Base-by-base conservation (phyloP, 2,329 filamentous ascomycete genomes). In the Diaporthe citriasiana region DNA sequence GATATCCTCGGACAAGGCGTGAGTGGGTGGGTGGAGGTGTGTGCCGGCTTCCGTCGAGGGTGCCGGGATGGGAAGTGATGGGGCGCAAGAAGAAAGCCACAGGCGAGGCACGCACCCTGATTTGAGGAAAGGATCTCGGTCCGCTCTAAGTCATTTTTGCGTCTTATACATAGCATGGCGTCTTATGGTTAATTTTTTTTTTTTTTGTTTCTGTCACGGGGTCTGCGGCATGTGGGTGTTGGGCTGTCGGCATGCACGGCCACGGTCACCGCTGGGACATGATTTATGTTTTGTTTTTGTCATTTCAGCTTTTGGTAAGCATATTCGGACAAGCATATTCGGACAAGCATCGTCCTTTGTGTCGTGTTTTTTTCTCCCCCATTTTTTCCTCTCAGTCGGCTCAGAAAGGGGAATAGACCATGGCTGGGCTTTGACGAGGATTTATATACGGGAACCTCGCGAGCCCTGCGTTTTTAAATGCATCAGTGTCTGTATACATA, bases 111-210 rank as follows among this genome's bases (percentile, higher is more conserved):
- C n/a, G n/a, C n/a, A n/a, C n/a, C n/a, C 10, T 27, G 6, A 13
- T 19, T 4, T 66, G 60, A 27, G 47, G n/a, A 7, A n/a, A 30
- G 15, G 17, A 30, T 38, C 30, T 22, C 9, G 4, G 63, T 27
- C 63, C 9, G 17, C n/a, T 35, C 25, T 42, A n/a, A n/a, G 56
- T 25, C 13, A 40, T n/a, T 45, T 30, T 30, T 12, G 33, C 17
- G 33, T 35, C 19, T 22, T 53, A 53, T n/a, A 68, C 56, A 63
- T 56, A 75, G 74, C 74, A 75, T 69, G 74, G 73, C 73, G 73
- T 75, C 73, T 27, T 27, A 42, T 45, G 71, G 72, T 47, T 55
- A 25, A 45, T 57, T 22, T 59, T 42, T 42, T 13, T 42, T 40
- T 15, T 35, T 68, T 22, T 42, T 42, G 8, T 42, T 40, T 15